These are phyloP conservation scores for Aspergillus carbonarius DNA, from an alignment of 2,329 filamentous ascomycete species.

Conservation along the genomic window DNA sequence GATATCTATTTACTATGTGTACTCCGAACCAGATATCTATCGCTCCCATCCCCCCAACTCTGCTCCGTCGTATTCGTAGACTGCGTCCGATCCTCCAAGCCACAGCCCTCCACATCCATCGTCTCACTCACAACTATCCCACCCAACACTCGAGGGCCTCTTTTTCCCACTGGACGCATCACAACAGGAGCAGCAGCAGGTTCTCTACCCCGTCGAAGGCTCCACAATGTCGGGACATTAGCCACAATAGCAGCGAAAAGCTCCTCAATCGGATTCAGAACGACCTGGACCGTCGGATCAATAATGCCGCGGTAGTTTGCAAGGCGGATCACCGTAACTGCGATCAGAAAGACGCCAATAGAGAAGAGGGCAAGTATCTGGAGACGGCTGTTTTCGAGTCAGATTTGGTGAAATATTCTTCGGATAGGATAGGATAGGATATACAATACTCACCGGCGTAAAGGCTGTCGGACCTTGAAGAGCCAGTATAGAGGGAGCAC, in stretches of 20 bases:
- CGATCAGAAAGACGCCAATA: conserved; percentile 10
- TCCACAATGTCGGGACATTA: conserved; percentile 13
- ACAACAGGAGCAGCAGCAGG: neutral
- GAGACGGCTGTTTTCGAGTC: neutral
- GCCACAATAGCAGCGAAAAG: conserved; percentile 12
- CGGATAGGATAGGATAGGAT: too few relatives aligned
- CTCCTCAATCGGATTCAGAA: conserved; percentile 7
- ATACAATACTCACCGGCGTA: conserved; percentile 5
- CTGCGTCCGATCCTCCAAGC: neutral
- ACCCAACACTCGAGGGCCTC: neutral
- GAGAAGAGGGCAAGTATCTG: conserved; percentile 12
- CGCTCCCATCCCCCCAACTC: neutral
- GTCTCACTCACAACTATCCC: conserved; percentile 2
- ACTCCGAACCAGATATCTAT: neutral
- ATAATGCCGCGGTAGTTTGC: conserved; percentile 1
- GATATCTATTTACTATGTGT: too few relatives aligned
- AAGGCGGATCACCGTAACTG: conserved; percentile 9
- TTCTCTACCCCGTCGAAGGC: neutral
- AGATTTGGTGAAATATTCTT: neutral
- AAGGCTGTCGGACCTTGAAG: conserved; percentile 2
- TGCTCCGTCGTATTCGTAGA: neutral
- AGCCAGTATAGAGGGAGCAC: conserved; percentile 15
- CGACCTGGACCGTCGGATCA: conserved; percentile 3
- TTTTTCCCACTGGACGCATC: neutral
- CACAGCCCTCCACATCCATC: conserved; percentile 2